phyloP scores from a whole-genome alignment of 2,329 filamentous ascomycete genomes.

The Calonectria henricotiae region DNA sequence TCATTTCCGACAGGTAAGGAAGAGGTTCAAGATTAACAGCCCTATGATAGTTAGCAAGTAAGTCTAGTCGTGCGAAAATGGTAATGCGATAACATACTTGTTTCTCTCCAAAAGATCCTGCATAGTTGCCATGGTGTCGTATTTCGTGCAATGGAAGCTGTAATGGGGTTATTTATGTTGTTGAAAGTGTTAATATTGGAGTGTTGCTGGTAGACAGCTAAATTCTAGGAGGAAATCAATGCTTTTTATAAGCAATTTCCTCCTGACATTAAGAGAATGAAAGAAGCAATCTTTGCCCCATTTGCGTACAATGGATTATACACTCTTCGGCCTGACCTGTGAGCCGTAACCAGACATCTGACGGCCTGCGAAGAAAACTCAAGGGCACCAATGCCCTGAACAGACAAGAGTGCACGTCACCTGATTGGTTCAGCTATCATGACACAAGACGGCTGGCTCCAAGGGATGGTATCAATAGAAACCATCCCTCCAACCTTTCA shows the following conservation, averaged over 20 bases:
- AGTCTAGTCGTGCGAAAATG: neutral
- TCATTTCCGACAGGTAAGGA: constrained; percentile 28
- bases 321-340: neutral
- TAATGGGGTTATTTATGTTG: neutral
- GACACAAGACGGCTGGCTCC: too few species aligned
- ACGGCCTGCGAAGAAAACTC: neutral
- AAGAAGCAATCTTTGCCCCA: too few species aligned
- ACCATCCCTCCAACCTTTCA: neutral
- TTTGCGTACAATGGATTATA: neutral
- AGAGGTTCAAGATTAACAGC: constrained; percentile 28
- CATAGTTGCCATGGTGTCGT: constrained; percentile 24
- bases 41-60: constrained; percentile 10
- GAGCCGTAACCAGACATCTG: neutral
- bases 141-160: neutral
- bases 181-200: neutral
- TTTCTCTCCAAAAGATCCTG: constrained; percentile 29
- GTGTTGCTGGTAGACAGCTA: neutral
- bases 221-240: neutral
- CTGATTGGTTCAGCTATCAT: neutral
- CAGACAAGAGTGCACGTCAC: neutral
- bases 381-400: constrained; percentile 26
- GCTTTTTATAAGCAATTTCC: constrained; percentile 16
- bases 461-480: neutral
- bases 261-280: too few species aligned
- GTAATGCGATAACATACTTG: constrained; percentile 12